Conservation (phyloP, 2,329 filamentous ascomycete genomes). For the Magnaporthiopsis incrustans region DNA sequence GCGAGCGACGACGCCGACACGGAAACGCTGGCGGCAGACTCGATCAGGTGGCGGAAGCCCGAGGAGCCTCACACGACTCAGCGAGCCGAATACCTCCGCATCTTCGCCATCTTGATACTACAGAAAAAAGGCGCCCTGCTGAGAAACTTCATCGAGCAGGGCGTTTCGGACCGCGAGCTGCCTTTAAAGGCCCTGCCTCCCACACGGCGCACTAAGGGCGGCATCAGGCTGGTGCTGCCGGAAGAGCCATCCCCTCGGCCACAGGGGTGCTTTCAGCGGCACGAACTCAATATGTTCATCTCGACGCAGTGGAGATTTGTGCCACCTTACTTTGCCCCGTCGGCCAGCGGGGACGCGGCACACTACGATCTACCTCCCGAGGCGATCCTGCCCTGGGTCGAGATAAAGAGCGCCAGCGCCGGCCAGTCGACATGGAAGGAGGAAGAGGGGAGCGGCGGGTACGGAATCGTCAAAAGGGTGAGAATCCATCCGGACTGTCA, state of each 20-base stretch:
- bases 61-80: not conserved
- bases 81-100: not conserved
- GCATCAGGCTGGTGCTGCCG: not conserved
- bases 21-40: not conserved
- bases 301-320: not conserved
- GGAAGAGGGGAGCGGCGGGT: not conserved
- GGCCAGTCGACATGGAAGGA: not conserved
- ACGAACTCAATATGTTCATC: not conserved
- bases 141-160: not conserved
- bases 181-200: not conserved
- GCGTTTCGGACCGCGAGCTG: not conserved
- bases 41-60: not conserved
- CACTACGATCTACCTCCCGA: not conserved
- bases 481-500: not conserved
- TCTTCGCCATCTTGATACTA: not conserved
- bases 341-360: not conserved
- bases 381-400: constrained; percentile 1
- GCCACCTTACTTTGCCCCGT: not conserved
- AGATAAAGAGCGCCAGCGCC: not conserved
- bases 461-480: not conserved
- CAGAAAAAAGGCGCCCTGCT: not conserved
- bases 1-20: not conserved
- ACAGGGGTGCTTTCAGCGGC: not conserved
- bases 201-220: not conserved
- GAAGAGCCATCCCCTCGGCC: not conserved